Evolutionary conservation across 129 eudicot species (phyloP), one percentile per base, ranked within the genome.

Genomic region (Chrysanthemum seticuspe): DNA sequence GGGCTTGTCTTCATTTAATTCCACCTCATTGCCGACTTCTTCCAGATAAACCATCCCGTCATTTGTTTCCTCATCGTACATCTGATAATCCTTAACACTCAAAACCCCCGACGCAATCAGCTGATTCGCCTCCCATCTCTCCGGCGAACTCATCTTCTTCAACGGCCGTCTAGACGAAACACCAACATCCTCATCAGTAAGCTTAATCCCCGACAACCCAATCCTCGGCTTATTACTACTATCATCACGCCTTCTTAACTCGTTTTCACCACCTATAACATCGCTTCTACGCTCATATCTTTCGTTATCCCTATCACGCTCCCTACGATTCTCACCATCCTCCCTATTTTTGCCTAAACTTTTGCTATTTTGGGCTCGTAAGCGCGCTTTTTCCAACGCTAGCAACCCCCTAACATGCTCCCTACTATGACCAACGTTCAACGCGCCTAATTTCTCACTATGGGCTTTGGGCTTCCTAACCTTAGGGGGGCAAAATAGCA

Each of bases 121-220:
- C 67, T 92, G 96, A 21, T 92, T 85, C 0, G 91, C 88, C 74
- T 92, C 98, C 98, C 98, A 92, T 68, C 72, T 84, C 78, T 92
- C 98, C 0, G 96, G 98, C 13, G 98, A 89, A 71, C 90, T 92
- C 98, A 89, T 87, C 56, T 83, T 80, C 83, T 92, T 92, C 79
- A 92, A 71, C 13, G 96, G 90, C 12, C 92, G 78, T 3, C 96
- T 83, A 7, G 96, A 87, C 14, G 89, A 77, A 13, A 68, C 82
- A 18, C 76, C 79, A 64, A 72, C 88, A 65, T 89, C 85, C 61
- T 89, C 96, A 60, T 92, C 96, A 0, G 76, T 77, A 13, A 92
- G 79, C 67, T 49, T 85, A 54, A 87, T 89, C 59, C 96, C 98
- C 0, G 95, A 89, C 21, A 89, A 81, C 27, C 96, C 90, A 1